phyloP scores from a whole-genome alignment of 495 filamentous ascomycete genomes.

The Daldinia caldariorum region DNA sequence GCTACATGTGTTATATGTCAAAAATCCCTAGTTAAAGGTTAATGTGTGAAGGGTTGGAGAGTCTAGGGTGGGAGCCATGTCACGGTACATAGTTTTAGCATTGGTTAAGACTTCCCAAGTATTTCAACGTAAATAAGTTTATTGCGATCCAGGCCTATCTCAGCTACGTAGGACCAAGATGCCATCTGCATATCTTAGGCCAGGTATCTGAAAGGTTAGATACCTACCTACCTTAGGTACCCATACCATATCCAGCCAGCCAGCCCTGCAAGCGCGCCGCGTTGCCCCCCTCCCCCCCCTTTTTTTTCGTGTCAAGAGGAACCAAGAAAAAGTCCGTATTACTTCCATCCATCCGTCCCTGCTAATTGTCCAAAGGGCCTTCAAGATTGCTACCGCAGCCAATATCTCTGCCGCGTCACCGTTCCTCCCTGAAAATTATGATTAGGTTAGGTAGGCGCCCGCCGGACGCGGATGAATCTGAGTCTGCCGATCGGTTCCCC shows the following conservation, averaged over 20 bases:
- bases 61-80: not conserved
- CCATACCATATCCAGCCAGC: conserved; percentile 11
- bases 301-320: not conserved
- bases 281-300: conserved; percentile 7
- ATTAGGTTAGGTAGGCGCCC: conserved; percentile 31
- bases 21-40: not conserved
- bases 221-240: too few relatives aligned
- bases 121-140: conserved; percentile 28
- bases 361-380: conserved; percentile 3
- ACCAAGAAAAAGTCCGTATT: not conserved
- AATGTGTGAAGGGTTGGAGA: not conserved
- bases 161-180: conserved; percentile 15
- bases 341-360: conserved; percentile 15
- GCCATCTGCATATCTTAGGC: conserved; percentile 19
- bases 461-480: conserved; percentile 14
- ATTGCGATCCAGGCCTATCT: conserved; percentile 25
- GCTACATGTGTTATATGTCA: not conserved
- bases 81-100: not conserved
- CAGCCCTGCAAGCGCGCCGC: conserved; percentile 4
- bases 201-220: too few relatives aligned
- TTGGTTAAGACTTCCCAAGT: not conserved
- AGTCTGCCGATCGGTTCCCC: conserved; percentile 12
- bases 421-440: conserved; percentile 31
- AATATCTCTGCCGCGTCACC: conserved; percentile 16
- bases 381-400: not conserved